A percentile compares a stretch with the other conserved stretches of the same genome.
These are phyloP conservation scores for Phaeosphaeriaceae sp. DNA, from an alignment of 2,329 filamentous ascomycete genomes.

Conservation along the genomic window DNA sequence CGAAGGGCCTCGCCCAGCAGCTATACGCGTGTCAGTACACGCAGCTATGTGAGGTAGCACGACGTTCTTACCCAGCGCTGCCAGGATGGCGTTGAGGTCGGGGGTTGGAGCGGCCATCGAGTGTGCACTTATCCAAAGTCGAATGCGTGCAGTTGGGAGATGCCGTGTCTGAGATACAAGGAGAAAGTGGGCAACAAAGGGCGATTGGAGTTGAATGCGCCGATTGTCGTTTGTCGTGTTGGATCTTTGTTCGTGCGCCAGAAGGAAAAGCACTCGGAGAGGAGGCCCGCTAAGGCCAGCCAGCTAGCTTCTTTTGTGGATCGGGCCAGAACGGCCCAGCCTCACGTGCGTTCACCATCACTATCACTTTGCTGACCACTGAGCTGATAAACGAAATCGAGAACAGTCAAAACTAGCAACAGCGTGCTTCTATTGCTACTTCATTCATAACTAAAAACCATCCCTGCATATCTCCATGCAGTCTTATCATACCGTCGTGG, in stretches of 20 bases:
- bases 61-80: conserved; percentile 43
- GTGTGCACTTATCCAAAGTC: conserved; percentile 11
- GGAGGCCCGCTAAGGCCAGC: conserved; percentile 6
- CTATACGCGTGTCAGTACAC: conserved; percentile 37
- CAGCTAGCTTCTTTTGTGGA: neutral
- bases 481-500: neutral
- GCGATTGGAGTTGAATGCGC: conserved; percentile 6
- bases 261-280: conserved; percentile 27
- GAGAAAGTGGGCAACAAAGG: conserved; percentile 3
- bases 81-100: conserved; percentile 49
- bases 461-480: conserved; percentile 5
- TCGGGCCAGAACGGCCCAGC: neutral
- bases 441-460: conserved; percentile 14
- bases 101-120: conserved; percentile 44
- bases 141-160: conserved; percentile 6
- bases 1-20: conserved; percentile 55
- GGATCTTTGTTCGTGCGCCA: conserved; percentile 13
- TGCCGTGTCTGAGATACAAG: neutral
- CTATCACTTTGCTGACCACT: neutral
- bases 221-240: conserved; percentile 16
- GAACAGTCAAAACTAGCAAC: neutral
- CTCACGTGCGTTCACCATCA: neutral
- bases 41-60: neutral
- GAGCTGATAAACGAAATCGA: neutral
- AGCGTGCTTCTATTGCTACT: neutral